These are phyloP conservation scores for Irpex lacteus DNA, from an alignment of 1,284 basidiomycete genomes.

Conservation along the genomic window DNA sequence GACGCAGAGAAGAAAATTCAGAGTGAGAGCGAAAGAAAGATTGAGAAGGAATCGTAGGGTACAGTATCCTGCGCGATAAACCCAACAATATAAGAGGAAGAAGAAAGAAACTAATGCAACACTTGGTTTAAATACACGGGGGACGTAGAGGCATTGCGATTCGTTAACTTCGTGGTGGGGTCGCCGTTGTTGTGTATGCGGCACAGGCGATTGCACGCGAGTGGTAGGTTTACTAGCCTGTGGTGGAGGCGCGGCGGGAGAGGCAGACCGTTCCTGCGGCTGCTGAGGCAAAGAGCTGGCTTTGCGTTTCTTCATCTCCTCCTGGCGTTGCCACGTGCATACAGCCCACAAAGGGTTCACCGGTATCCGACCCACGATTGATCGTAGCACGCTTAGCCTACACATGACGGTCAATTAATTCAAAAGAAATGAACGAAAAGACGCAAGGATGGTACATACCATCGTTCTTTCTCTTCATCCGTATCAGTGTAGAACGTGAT, in stretches of 20 bases:
- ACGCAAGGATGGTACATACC: slow-evolving; percentile 57
- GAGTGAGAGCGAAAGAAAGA: neutral
- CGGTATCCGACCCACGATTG: slow-evolving; percentile 83
- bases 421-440: slow-evolving; percentile 3
- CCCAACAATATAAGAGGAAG: neutral
- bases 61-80: neutral
- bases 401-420: slow-evolving; percentile 1
- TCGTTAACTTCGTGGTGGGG: neutral
- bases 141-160: neutral
- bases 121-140: neutral
- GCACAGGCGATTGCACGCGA: neutral
- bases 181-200: neutral
- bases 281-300: neutral
- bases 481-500: slow-evolving; percentile 93
- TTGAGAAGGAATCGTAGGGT: slow-evolving; percentile 2
- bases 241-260: neutral
- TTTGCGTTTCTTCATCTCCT: slow-evolving; percentile 34
- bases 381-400: slow-evolving; percentile 81
- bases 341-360: slow-evolving; percentile 91
- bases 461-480: slow-evolving; percentile 83
- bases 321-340: slow-evolving; percentile 75
- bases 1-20: too few relatives aligned
- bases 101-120: neutral
- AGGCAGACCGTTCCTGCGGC: neutral
- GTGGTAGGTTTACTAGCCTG: neutral